Percentiles rank a stretch among this genome's conserved stretches.
These are phyloP conservation scores for Periconia sp. DNA, from an alignment of 2,329 filamentous ascomycete genomes.

Conservation along the genomic window DNA sequence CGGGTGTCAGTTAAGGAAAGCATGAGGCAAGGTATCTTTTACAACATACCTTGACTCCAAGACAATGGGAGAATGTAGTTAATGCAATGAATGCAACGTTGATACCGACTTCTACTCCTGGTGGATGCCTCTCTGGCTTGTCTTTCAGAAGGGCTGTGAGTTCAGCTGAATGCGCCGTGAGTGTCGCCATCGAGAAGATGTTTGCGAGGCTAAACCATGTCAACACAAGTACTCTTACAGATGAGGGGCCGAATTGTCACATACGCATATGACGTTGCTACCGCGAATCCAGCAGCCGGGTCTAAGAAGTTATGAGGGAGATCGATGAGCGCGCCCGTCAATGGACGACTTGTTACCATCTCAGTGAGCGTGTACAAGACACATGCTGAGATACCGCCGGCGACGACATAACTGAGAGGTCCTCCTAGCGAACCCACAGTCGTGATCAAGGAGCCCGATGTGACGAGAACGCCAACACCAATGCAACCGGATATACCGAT, in stretches of 20 bases:
- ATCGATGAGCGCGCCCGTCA: constrained; percentile 29
- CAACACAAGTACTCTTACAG: neutral
- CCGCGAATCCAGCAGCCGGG: constrained; percentile 27
- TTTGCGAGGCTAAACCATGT: constrained; percentile 20
- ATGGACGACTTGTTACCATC: constrained; percentile 28
- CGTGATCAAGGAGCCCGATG: constrained; percentile 21
- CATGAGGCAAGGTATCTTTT: neutral
- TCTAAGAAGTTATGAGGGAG: constrained; percentile 30
- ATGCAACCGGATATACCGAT: constrained; percentile 31
- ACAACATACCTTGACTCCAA: constrained; percentile 26
- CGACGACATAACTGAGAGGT: constrained; percentile 26
- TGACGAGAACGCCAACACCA: constrained; percentile 27
- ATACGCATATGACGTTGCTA: constrained; percentile 25
- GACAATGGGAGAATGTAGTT: constrained; percentile 31
- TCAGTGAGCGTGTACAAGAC: constrained; percentile 30
- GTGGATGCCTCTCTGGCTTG: constrained; percentile 13
- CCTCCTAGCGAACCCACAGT: constrained; percentile 27
- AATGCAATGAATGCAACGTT: constrained; percentile 26
- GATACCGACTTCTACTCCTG: constrained; percentile 21
- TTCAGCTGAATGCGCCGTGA: constrained; percentile 28
- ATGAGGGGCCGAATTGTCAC: neutral
- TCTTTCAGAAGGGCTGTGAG: constrained; percentile 24
- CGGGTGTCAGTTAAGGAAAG: neutral
- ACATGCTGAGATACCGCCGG: constrained; percentile 24
- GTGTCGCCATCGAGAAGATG: constrained; percentile 29